Percentiles rank a stretch among this genome's conserved stretches.
These are phyloP conservation scores for Immersiporthe knoxdaviesiana DNA, from an alignment of 2,329 filamentous ascomycete species.

Conservation along the genomic window DNA sequence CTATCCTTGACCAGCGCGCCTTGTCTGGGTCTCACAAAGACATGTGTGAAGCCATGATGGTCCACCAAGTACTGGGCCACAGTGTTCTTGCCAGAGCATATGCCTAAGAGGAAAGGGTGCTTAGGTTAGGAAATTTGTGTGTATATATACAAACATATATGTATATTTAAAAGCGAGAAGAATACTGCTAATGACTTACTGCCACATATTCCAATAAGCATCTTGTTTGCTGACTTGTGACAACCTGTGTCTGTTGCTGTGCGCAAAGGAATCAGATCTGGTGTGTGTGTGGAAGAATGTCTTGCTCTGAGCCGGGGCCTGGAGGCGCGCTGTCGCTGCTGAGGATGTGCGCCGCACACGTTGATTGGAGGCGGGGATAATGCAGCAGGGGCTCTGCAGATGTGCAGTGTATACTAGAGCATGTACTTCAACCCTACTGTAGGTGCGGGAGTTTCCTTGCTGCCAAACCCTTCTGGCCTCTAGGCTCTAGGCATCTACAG, in stretches of 20 bases:
- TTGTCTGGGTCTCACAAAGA: slow-evolving; percentile 22
- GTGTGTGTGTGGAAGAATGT: not conserved
- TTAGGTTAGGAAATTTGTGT: slow-evolving; percentile 27
- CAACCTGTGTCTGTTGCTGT: not conserved
- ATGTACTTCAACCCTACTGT: not conserved
- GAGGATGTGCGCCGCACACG: not conserved
- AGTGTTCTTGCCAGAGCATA: slow-evolving; percentile 90
- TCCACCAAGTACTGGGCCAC: slow-evolving; percentile 87
- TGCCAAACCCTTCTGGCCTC: not conserved
- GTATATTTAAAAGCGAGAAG: too few species aligned
- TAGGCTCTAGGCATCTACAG: not conserved
- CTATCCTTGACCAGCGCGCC: not conserved
- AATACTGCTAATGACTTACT: slow-evolving; percentile 49
- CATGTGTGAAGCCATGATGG: slow-evolving; percentile 76
- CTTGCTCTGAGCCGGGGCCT: not conserved
- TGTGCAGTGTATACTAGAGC: not conserved
- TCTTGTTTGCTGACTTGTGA: slow-evolving; percentile 40
- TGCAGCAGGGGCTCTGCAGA: slow-evolving; percentile 1
- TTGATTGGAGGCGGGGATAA: not conserved
- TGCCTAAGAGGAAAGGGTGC: slow-evolving; percentile 58
- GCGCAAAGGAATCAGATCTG: not conserved
- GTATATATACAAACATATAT: slow-evolving; percentile 22
- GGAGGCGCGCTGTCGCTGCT: not conserved
- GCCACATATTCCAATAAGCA: slow-evolving; percentile 79
- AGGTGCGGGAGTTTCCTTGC: slow-evolving; percentile 1